Percentiles rank a stretch among this genome's conserved stretches.
Conservation (phyloP, 179 eudicot genomes). For the Drosera spatulata region DNA sequence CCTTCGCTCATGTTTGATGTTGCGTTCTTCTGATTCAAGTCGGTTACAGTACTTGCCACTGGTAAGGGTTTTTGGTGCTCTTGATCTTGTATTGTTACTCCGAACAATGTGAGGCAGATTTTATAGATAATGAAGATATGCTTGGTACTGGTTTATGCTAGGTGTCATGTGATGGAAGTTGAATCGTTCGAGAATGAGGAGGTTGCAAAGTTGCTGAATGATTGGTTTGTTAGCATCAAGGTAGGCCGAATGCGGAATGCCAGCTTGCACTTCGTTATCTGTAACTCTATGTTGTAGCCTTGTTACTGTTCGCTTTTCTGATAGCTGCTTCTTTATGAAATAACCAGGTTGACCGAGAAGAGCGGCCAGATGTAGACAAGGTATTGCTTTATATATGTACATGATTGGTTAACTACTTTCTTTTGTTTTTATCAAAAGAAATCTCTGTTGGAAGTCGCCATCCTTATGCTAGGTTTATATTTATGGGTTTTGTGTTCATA, state of each 20-base stretch:
- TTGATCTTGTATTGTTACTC: not conserved
- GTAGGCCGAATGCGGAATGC: conserved; percentile 15
- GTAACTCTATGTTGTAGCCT: not conserved
- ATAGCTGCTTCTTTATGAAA: conserved; percentile 9
- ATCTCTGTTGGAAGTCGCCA: no score
- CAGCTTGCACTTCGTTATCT: not conserved
- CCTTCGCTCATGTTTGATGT: conserved; percentile 7
- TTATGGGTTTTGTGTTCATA: no score
- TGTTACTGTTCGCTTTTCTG: not conserved
- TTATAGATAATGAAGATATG: not conserved
- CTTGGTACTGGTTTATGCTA: conserved; percentile 13
- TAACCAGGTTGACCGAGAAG: conserved; percentile 98
- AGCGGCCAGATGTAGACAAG: conserved; percentile 98
- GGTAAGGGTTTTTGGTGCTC: conserved; percentile 36
- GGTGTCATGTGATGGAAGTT: conserved; percentile 99
- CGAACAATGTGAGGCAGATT: not conserved
- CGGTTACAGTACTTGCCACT: conserved; percentile 98
- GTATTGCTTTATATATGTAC: conserved; percentile 15
- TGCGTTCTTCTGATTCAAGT: conserved; percentile 36
- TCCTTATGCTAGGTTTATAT: no score
- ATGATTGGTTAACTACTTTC: not conserved
- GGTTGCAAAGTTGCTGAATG: conserved; percentile 87
- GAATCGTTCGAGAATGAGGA: conserved; percentile 92
- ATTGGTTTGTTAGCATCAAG: conserved; percentile 93
- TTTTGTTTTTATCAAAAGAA: no score